Evolutionary conservation across 2,329 filamentous ascomycete genomes (phyloP).

Genomic region (Ramularia endophylla): DNA sequence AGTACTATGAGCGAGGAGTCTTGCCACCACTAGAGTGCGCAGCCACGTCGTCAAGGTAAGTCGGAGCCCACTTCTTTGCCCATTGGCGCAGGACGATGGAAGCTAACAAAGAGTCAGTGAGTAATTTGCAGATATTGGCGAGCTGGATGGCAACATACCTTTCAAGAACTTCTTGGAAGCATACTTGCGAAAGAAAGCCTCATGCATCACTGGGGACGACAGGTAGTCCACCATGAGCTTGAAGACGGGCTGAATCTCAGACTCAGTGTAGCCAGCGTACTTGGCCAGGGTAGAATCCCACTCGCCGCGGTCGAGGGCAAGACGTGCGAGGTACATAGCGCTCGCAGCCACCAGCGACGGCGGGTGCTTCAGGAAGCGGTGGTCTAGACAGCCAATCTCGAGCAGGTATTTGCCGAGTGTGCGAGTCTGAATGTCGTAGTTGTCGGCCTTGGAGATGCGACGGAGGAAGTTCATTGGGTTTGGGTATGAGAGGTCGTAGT

Average conservation of each 20-base stretch:
- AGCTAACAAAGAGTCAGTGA: constrained; percentile 47
- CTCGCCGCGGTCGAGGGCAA: constrained; percentile 83
- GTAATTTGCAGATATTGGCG: constrained; percentile 4
- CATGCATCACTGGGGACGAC: constrained; percentile 79
- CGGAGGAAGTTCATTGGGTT: constrained; percentile 99
- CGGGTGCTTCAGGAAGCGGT: constrained; percentile 84
- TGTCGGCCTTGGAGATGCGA: constrained; percentile 97
- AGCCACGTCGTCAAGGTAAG: constrained; percentile 27
- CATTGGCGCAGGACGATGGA: constrained; percentile 88
- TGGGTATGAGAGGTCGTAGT: constrained; percentile 97
- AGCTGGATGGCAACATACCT: constrained; percentile 56
- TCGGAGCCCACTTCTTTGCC: constrained; percentile 58
- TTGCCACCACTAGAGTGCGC: constrained; percentile 25
- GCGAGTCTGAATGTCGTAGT: constrained; percentile 97
- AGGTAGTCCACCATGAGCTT: constrained; percentile 96
- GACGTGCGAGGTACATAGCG: constrained; percentile 88
- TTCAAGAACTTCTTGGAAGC: constrained; percentile 99
- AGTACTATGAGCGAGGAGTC: constrained; percentile 27
- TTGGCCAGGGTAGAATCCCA: constrained; percentile 87
- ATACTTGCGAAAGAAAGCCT: constrained; percentile 99
- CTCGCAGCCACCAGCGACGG: constrained; percentile 88
- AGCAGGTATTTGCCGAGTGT: constrained; percentile 97
- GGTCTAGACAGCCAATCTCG: constrained; percentile 92
- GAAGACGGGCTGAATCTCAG: constrained; percentile 88
- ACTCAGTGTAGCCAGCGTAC: constrained; percentile 89